phyloP scores from a whole-genome alignment of 106 monocot genomes.

The Dioscorea dumetorum region DNA sequence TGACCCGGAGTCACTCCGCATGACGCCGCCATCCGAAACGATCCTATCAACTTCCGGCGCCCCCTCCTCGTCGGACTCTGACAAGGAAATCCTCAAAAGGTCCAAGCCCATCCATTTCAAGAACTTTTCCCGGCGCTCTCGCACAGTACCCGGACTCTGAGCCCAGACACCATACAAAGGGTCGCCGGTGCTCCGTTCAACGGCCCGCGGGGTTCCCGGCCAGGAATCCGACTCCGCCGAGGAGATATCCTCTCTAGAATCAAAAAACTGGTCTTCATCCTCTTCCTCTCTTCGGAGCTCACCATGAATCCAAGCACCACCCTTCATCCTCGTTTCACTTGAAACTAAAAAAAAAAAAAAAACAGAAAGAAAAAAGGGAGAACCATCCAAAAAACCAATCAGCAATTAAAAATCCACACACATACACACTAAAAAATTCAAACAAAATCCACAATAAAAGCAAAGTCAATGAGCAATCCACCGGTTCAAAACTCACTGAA shows the following conservation, averaged over 20 bases:
- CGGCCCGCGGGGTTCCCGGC: slow-evolving; percentile 11
- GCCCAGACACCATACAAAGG: slow-evolving; percentile 30
- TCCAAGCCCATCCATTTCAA: slow-evolving; percentile 48
- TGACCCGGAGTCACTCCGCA: slow-evolving; percentile 12
- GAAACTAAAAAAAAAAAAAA: slow-evolving; percentile 14
- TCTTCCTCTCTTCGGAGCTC: slow-evolving; percentile 15
- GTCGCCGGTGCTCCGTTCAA: background rate
- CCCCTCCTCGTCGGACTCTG: background rate
- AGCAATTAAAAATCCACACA: background rate
- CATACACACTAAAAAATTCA: slow-evolving; percentile 5
- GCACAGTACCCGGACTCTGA: slow-evolving; percentile 33
- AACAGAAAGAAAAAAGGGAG: slow-evolving; percentile 3
- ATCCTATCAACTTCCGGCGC: slow-evolving; percentile 16
- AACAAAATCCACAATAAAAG: background rate
- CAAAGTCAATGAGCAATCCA: slow-evolving; percentile 21
- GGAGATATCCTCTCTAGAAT: slow-evolving; percentile 67
- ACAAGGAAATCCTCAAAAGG: slow-evolving; percentile 4
- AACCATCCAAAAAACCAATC: background rate
- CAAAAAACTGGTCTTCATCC: slow-evolving; percentile 58
- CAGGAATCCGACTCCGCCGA: slow-evolving; percentile 29
- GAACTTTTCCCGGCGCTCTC: slow-evolving; percentile 49
- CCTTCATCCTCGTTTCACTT: slow-evolving; percentile 20
- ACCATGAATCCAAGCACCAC: background rate
- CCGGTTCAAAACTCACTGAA: slow-evolving; percentile 20
- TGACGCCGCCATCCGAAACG: slow-evolving; percentile 16